Percentiles rank a stretch among this genome's conserved stretches.
Evolutionary conservation across 2,329 filamentous ascomycete genomes (phyloP).

Genomic region (Ophiostoma perfectum): DNA sequence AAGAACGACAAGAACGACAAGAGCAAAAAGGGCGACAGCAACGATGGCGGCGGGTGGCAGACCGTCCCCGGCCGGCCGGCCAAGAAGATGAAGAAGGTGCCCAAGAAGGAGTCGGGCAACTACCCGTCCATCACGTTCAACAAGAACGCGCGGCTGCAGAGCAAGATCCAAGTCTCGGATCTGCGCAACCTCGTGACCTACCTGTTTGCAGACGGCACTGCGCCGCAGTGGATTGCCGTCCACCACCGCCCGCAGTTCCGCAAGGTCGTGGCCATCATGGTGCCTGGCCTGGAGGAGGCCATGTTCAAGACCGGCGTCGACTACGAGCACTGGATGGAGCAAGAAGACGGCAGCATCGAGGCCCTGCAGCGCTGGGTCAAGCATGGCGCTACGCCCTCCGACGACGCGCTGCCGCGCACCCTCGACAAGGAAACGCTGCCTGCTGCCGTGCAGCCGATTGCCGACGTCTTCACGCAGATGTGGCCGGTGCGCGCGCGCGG

Average conservation of each 20-base stretch:
- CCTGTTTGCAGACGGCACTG: constrained; percentile 59
- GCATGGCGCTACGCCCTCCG: constrained; percentile 38
- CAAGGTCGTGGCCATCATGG: constrained; percentile 85
- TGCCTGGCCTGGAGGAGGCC: constrained; percentile 81
- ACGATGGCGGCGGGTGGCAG: constrained; percentile 42
- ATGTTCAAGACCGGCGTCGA: constrained; percentile 69
- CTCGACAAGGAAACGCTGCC: constrained; percentile 50
- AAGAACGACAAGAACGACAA: neutral
- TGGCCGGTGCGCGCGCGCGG: constrained; percentile 88
- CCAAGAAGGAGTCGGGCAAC: constrained; percentile 48
- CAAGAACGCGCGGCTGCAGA: constrained; percentile 52
- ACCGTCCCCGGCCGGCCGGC: constrained; percentile 45
- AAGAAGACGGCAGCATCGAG: constrained; percentile 30
- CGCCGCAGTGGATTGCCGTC: constrained; percentile 61
- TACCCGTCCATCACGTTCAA: constrained; percentile 58
- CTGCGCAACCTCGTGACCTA: constrained; percentile 61
- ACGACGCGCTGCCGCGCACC: constrained; percentile 55
- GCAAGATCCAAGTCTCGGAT: constrained; percentile 57
- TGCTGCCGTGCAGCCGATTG: constrained; percentile 57
- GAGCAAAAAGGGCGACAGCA: constrained; percentile 25
- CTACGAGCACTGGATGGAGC: constrained; percentile 42
- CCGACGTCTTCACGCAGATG: constrained; percentile 76
- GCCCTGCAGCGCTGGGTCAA: constrained; percentile 33
- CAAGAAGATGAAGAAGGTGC: constrained; percentile 55
- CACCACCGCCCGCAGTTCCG: constrained; percentile 58